Conservation (phyloP, 2,329 filamentous ascomycete genomes). For the Ophiosphaerella korrae region DNA sequence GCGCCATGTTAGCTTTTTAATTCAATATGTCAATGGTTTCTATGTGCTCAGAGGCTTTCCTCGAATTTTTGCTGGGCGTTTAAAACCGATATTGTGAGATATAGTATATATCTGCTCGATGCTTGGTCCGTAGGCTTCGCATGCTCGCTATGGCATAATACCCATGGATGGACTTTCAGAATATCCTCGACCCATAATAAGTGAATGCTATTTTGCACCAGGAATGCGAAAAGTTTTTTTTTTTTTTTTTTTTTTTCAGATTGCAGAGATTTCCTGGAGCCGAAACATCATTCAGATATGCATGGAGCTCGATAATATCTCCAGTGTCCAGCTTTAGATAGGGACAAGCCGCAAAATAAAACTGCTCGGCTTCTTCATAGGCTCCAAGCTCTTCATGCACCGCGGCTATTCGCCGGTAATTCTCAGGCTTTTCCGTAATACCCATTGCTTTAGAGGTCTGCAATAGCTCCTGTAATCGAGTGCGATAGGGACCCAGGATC, state of each 20-base stretch:
- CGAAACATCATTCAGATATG: neutral
- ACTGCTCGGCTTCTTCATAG: neutral
- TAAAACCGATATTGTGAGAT: too few species aligned
- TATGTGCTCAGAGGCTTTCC: too few species aligned
- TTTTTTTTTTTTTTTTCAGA: neutral
- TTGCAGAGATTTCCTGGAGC: neutral
- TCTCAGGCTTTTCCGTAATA: neutral
- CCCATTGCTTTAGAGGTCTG: neutral
- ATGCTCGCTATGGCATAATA: too few species aligned
- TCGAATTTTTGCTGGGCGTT: too few species aligned
- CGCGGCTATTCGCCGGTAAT: neutral
- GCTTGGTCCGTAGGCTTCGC: too few species aligned
- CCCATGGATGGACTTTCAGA: too few species aligned
- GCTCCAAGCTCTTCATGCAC: neutral
- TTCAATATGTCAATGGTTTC: too few species aligned
- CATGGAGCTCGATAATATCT: neutral
- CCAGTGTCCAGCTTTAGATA: neutral
- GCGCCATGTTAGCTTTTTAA: too few species aligned
- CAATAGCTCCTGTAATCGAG: neutral
- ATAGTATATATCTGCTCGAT: too few species aligned
- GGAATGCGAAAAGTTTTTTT: neutral
- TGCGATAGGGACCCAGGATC: too few species aligned
- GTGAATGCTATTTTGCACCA: neutral
- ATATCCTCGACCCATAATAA: too few species aligned
- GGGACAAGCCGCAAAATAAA: neutral